These are phyloP conservation scores for Arabidopsis suecica DNA, from an alignment of 345 rosid genomes.

Conservation along the genomic window DNA sequence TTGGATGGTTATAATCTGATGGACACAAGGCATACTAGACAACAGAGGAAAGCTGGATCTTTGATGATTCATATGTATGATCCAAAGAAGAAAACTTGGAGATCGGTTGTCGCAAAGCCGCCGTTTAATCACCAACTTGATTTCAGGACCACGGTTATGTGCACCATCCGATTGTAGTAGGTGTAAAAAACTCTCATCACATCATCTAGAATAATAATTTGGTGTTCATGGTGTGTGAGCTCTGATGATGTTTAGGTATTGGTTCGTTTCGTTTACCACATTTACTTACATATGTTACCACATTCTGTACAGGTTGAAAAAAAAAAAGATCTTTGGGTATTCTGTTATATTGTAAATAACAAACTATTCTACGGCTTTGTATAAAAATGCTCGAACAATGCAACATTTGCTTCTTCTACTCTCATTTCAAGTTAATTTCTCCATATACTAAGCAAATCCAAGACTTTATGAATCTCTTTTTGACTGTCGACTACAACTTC, in stretches of 20 bases:
- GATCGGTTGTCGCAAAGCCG: constrained; percentile 55
- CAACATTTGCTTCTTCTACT: constrained; percentile 5
- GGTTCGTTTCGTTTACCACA: constrained; percentile 25
- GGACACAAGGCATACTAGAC: constrained; percentile 52
- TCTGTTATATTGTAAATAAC: constrained; percentile 21
- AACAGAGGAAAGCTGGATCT: constrained; percentile 57
- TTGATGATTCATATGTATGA: constrained; percentile 71
- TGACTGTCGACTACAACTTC: neutral
- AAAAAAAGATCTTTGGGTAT: constrained; percentile 1
- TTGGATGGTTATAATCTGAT: constrained; percentile 54
- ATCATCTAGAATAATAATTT: neutral
- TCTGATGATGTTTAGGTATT: constrained; percentile 31
- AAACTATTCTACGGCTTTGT: neutral
- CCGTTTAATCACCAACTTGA: constrained; percentile 63
- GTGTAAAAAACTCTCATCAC: neutral
- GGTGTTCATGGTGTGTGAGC: constrained; percentile 19
- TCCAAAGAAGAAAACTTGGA: constrained; percentile 79
- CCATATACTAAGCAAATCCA: neutral
- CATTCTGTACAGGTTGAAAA: constrained; percentile 32
- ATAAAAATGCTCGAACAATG: constrained; percentile 3
- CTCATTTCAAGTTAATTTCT: neutral
- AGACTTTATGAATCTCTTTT: neutral
- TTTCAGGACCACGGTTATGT: constrained; percentile 68
- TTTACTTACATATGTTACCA: constrained; percentile 1
- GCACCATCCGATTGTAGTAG: constrained; percentile 64